Evolutionary conservation across 106 monocot genomes (phyloP).

Genomic region (Dactylorhiza incarnata): DNA sequence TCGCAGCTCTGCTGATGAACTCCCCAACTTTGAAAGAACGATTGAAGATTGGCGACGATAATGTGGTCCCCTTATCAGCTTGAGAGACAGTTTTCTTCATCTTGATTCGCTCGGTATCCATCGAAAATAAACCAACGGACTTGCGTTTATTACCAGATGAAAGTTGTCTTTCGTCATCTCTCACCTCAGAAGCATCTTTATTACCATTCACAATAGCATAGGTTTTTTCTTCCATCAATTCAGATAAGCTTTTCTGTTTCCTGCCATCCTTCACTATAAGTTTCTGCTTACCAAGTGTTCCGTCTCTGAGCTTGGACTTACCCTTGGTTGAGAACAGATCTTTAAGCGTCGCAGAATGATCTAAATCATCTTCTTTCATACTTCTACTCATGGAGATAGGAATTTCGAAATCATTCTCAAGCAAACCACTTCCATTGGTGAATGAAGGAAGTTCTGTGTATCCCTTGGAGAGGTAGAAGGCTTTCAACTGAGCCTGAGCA

Average conservation of each 20-base stretch:
- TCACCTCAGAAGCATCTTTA: conserved; percentile 5
- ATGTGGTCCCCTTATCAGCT: conserved; percentile 20
- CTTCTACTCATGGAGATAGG: neutral
- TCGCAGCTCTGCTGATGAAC: conserved; percentile 57
- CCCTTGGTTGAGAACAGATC: conserved; percentile 13
- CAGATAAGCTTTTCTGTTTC: conserved; percentile 29
- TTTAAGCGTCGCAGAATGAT: conserved; percentile 5
- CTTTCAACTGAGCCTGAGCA: conserved; percentile 30
- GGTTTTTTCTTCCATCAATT: conserved; percentile 18
- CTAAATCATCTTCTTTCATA: neutral
- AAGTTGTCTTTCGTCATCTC: conserved; percentile 8
- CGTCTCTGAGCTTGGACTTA: neutral
- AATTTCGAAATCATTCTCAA: conserved; percentile 23
- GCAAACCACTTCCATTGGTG: conserved; percentile 13
- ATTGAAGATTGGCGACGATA: conserved; percentile 19
- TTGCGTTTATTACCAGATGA: conserved; percentile 22
- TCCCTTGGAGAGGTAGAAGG: conserved; percentile 33
- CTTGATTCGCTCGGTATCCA: conserved; percentile 19
- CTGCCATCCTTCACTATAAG: conserved; percentile 16
- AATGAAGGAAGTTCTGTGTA: conserved; percentile 35
- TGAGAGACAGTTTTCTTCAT: conserved; percentile 28
- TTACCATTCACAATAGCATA: conserved; percentile 17
- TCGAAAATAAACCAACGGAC: conserved; percentile 15
- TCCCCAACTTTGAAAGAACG: conserved; percentile 64
- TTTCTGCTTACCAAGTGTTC: conserved; percentile 5